Conservation (phyloP, 257 asterid genomes). For the Coffea eugenioides region DNA sequence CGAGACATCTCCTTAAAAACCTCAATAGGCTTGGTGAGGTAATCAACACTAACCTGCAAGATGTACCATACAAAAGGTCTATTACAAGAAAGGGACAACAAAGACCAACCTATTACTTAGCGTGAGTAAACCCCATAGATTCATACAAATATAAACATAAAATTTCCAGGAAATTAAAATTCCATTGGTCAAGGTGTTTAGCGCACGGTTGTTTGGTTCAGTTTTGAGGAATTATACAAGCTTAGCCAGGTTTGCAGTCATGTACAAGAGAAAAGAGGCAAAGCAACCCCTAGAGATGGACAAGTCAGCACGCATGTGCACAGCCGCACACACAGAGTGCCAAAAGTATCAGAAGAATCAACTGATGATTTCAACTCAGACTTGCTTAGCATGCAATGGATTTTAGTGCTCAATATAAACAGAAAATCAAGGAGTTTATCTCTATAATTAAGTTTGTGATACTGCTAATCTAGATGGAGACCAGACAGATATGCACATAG, state of each 20-base stretch:
- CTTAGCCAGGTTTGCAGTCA: neutral
- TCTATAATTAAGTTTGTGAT: neutral
- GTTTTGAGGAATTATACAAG: neutral
- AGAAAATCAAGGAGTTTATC: neutral
- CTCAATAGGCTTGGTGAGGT: constrained; percentile 79
- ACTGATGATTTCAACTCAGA: neutral
- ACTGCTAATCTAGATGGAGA: neutral
- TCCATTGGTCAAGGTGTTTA: neutral
- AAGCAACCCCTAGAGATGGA: neutral
- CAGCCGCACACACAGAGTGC: neutral
- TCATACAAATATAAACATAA: neutral
- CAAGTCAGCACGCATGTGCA: neutral
- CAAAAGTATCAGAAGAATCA: neutral
- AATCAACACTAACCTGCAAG: constrained; percentile 93
- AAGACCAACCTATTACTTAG: neutral
- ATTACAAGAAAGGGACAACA: neutral
- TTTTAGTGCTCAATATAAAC: neutral
- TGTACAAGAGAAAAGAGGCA: neutral
- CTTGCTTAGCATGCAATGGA: neutral
- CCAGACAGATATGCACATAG: neutral
- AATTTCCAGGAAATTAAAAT: neutral
- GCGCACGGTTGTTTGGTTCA: neutral
- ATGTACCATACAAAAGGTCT: neutral
- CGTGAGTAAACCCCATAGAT: neutral
- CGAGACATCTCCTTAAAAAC: constrained; percentile 86